Evolutionary conservation across 768 basidiomycete genomes (phyloP).

Genomic region (Mycena indigotica): DNA sequence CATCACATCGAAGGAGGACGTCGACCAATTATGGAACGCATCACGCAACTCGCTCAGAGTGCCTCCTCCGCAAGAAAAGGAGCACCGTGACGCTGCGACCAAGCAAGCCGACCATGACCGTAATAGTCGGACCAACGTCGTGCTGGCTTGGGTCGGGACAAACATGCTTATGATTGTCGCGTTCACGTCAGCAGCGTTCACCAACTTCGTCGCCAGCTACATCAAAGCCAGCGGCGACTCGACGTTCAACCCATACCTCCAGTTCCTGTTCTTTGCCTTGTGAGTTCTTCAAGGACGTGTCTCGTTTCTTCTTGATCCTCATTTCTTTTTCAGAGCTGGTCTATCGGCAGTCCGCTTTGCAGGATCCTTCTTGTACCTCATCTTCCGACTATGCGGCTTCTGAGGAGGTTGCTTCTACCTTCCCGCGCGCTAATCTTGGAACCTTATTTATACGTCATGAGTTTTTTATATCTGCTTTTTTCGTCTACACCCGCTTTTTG

Average conservation of each 20-base stretch:
- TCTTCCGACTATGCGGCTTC: conserved; percentile 71
- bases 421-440: background rate
- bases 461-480: background rate
- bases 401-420: conserved; percentile 31
- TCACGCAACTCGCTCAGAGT: conserved; percentile 69
- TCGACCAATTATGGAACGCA: conserved; percentile 84
- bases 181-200: conserved; percentile 79
- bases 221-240: conserved; percentile 51
- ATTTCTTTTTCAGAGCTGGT: conserved; percentile 55
- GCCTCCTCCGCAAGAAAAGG: conserved; percentile 70
- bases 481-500: background rate
- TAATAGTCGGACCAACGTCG: conserved; percentile 83
- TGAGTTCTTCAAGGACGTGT: too few relatives aligned
- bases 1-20: conserved; percentile 80
- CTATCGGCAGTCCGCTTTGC: conserved; percentile 80
- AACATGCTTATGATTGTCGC: conserved; percentile 82
- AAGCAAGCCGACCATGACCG: conserved; percentile 88
- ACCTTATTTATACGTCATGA: background rate
- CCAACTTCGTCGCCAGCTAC: conserved; percentile 66
- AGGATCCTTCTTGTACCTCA: conserved; percentile 76
- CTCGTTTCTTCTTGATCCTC: conserved; percentile 2
- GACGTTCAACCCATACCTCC: conserved; percentile 87
- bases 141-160: conserved; percentile 79
- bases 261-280: conserved; percentile 72
- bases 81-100: conserved; percentile 83